Evolutionary conservation across 2,329 filamentous ascomycete genomes (phyloP), one percentile per base, ranked within the genome.

Genomic region (Exophiala mesophila): DNA sequence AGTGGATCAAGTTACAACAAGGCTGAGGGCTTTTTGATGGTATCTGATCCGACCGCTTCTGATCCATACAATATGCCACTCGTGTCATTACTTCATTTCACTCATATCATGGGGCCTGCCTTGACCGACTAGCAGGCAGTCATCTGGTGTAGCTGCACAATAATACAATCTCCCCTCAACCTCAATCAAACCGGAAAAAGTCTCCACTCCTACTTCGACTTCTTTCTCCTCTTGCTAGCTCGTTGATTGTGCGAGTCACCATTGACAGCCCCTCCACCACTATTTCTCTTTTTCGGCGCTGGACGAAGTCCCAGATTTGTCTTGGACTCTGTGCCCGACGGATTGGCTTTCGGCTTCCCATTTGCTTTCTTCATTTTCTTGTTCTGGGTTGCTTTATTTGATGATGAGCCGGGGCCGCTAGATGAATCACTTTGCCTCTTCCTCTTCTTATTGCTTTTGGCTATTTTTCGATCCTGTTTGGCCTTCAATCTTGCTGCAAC

Each of bases 401-500:
- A 54, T n/a, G n/a, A n/a, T n/a, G n/a, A n/a, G n/a, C n/a, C n/a
- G 55, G 4, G 53, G 56, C 39, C 55, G 57, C 7, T 62, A 63
- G 24, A 38, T 29, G 18, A 20, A 0, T 49, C 48, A 39, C 65
- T 67, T 12, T 65, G 63, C 10, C 68, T 59, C 47, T 69, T 65
- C 55, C 53, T 62, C 52, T 64, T 71, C 61, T 59, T 64, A 30
- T 65, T 61, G 3, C 56, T 47, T 33, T 62, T 63, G 2, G 59
- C 44, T 33, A 58, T 58, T 13, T 65, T 62, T 9, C 54, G 56
- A 36, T 67, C 63, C 44, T 69, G 67, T 41, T 64, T 69, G 29
- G 68, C 64, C 33, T 58, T 60, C 24, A 70, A 43, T n/a, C 67
- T 58, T 13, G 63, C 62, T 39, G 69, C 66, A 0, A 72, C 69